A percentile compares a stretch with the other conserved stretches of the same genome.
Evolutionary conservation across 2,329 filamentous ascomycete genomes (phyloP).

Genomic region (Xylogone sp.): DNA sequence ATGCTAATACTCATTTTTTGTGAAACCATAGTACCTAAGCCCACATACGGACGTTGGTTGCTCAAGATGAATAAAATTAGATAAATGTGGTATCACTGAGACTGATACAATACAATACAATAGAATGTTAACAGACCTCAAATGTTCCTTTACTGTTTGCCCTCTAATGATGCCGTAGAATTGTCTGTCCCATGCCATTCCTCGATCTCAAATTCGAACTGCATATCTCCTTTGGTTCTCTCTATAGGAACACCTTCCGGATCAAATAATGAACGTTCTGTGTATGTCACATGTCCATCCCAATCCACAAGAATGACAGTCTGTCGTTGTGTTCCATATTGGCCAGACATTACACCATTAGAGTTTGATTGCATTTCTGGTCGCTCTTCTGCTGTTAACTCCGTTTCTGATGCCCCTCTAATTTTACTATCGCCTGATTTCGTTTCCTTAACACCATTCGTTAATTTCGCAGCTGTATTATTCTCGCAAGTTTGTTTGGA

Average conservation of each 20-base stretch:
- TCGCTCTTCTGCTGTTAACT: constrained; percentile 31
- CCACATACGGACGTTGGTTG: no score
- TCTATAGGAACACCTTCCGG: constrained; percentile 50
- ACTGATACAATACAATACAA: background rate
- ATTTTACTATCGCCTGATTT: background rate
- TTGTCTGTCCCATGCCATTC: constrained; percentile 32
- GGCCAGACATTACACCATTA: constrained; percentile 47
- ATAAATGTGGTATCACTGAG: no score
- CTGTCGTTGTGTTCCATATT: constrained; percentile 64
- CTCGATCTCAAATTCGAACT: constrained; percentile 53
- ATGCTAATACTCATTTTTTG: no score
- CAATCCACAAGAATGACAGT: constrained; percentile 59
- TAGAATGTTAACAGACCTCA: background rate
- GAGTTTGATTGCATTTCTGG: constrained; percentile 34
- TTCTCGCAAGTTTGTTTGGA: constrained; percentile 36
- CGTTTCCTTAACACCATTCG: background rate
- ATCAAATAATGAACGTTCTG: constrained; percentile 59
- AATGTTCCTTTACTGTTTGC: background rate
- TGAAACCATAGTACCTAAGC: no score
- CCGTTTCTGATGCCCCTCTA: constrained; percentile 18
- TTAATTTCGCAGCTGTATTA: constrained; percentile 23
- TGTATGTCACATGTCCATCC: constrained; percentile 57
- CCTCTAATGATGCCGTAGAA: background rate
- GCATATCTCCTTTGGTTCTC: constrained; percentile 51
- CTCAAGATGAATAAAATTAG: no score